Evolutionary conservation across 1,139 yeast genomes (phyloP), one percentile per base, ranked within the genome.

Genomic region (Yamadazyma buinensis): DNA sequence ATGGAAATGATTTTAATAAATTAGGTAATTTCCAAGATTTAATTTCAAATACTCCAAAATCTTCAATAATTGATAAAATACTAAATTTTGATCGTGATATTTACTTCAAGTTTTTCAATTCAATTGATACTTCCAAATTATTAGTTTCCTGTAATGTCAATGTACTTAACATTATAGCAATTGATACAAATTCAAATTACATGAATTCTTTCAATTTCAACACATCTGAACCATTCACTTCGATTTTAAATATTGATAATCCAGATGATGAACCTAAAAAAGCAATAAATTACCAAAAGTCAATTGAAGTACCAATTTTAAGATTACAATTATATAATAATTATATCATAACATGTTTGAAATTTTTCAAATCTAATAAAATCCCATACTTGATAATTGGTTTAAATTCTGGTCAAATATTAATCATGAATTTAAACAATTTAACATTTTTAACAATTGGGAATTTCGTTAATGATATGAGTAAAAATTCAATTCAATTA

Each of bases 81-180:
- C 36, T 61, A 18, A 51, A 50, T 19, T 58, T 50, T 30, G 51
- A 63, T 33, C 47, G 47, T 6, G 57, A 52, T 4, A 36, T 48
- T 2, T 64, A 61, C 41, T 31, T 30, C 13, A 35, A 44, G 11
- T 55, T 49, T 14, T 35, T 66, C 11, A 35, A 40, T 3, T 41
- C 47, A 7, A 22, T 39, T 4, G 33, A 37, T 15, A 43, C 48
- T 6, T 18, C 25, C 9, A 42, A 39, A 19, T 44, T 68, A 21
- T 39, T 67, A 34, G 49, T 67, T 3, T 54, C 69, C 2, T 47
- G 59, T 12, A 58, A 67, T 47, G 61, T 65, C 23, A 66, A 64
- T 39, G 57, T 67, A 1, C 43, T 67, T 23, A 68, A 67, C 44
- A 52, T 68, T 2, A 46, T 68, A 25, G 62, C 60, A 7, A 46